Conservation (phyloP, 1,284 basidiomycete species). For the Blastosporella zonata region DNA sequence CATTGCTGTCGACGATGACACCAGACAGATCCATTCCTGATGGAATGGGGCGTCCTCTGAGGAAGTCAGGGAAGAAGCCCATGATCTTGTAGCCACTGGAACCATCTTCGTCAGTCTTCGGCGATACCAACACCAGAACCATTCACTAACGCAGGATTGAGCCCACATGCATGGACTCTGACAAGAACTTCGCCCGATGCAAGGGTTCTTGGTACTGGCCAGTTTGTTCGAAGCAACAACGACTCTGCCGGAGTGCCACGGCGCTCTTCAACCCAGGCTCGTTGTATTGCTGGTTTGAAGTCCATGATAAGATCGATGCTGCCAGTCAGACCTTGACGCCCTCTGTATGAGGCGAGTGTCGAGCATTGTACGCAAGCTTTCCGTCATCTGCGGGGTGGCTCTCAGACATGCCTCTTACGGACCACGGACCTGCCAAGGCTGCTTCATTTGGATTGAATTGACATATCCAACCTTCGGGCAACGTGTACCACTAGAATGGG, state of each 20-base stretch:
- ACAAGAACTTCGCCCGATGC: conserved; percentile 51
- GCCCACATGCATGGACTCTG: conserved; percentile 56
- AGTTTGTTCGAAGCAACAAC: conserved; percentile 40
- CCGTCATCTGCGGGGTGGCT: not conserved
- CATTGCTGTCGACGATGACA: conserved; percentile 49
- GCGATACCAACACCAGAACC: not conserved
- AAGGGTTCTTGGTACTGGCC: conserved; percentile 43
- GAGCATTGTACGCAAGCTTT: not conserved
- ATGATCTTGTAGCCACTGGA: conserved; percentile 55
- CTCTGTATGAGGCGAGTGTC: not conserved
- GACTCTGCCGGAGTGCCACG: conserved; percentile 42
- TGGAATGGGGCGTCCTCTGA: conserved; percentile 45
- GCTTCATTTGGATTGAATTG: not conserved
- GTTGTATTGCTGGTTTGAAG: conserved; percentile 32
- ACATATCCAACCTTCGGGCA: not conserved
- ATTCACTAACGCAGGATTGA: conserved; percentile 59
- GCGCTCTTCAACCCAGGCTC: conserved; percentile 36
- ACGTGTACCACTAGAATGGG: too few relatives aligned
- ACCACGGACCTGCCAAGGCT: not conserved
- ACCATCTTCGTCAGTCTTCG: not conserved
- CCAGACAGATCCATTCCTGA: conserved; percentile 63
- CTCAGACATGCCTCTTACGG: not conserved
- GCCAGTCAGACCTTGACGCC: not conserved
- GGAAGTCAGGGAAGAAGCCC: conserved; percentile 43
- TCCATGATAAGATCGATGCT: not conserved